Evolutionary conservation across 768 basidiomycete species (phyloP), one percentile per base, ranked within the genome.

Genomic region (Tricholoma furcatifolium): DNA sequence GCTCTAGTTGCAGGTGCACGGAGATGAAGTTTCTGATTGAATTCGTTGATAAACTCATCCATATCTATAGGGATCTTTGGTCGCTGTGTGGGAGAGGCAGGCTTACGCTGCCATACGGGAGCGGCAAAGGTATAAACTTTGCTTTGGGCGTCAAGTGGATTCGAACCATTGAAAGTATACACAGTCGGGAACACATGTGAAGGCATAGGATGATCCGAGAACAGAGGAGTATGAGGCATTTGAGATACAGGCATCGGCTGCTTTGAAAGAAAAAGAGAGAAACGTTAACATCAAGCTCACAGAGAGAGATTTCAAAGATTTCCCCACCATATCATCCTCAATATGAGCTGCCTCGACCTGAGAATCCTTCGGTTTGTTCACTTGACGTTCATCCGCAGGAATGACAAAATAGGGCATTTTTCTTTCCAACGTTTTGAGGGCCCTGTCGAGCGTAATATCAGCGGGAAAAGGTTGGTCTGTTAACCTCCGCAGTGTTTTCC

Each of bases 21-120:
- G 7, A 27, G 27, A 7, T 27, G 27, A 27, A 27, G 27, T 27
- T 27, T 27, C 27, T 27, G 27, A 7, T 7, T 27, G 7, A 27
- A 27, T 27, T 27, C 27, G 27, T 27, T 3, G 7, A 27, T 27
- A 27, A 27, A 27, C 7, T 27, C 27, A 27, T 27, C 7, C 4
- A 27, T 27, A 27, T 27, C 27, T 27, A 27, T 27, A 27, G 27
- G 7, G 27, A 27, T 27, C 27, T 27, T 27, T 7, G 32, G 42
- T 31, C 5, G 42, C 20, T 38, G 43, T 0, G 43, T 30, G 2
- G 30, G 12, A 2, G 46, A 32, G 2, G 66, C 50, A 9, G 68
- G 63, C 32, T 27, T 60, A 12, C 73, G 69, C 23, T 10, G 41
- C 74, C 74, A 75, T 11, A 49, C 32, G 10, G 71, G 68, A 0